These are phyloP conservation scores for Carpinus fangiana DNA, from an alignment of 306 rosid genomes.

Conservation along the genomic window DNA sequence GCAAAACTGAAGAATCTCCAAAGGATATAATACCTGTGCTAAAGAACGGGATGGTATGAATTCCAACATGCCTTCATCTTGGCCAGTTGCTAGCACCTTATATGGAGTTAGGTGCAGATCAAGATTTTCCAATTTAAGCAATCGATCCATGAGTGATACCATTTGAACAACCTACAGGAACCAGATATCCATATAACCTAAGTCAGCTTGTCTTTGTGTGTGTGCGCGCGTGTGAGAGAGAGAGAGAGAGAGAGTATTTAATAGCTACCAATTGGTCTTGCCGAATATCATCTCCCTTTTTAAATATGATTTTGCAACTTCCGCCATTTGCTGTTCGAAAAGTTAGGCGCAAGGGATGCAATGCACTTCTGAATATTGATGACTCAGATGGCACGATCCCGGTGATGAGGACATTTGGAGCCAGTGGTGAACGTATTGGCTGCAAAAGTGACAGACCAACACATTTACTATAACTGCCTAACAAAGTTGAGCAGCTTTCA, in stretches of 20 bases:
- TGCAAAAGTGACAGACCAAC: conserved; percentile 37
- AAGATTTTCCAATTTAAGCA: conserved; percentile 91
- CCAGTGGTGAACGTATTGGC: conserved; percentile 94
- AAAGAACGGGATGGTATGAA: conserved; percentile 89
- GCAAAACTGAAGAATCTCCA: conserved; percentile 13
- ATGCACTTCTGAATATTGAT: conserved; percentile 92
- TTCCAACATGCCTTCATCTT: conserved; percentile 99
- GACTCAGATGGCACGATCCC: conserved; percentile 93
- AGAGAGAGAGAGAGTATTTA: conserved; percentile 34
- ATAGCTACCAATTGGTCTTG: conserved; percentile 88
- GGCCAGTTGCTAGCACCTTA: conserved; percentile 95
- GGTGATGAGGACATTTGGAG: conserved; percentile 77
- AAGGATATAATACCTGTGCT: conserved; percentile 60
- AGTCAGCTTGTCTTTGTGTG: conserved; percentile 12
- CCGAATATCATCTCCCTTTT: conserved; percentile 96
- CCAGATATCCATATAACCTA: conserved; percentile 27
- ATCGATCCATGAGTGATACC: conserved; percentile 97
- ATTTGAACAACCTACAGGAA: conserved; percentile 87
- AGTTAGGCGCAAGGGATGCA: conserved; percentile 93
- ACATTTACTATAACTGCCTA: conserved; percentile 14
- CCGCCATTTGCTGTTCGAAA: conserved; percentile 83
- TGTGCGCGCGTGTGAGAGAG: not conserved
- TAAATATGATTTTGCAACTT: conserved; percentile 74
- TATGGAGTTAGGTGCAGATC: conserved; percentile 91
- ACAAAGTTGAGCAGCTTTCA: conserved; percentile 15